Percentiles rank a stretch among this genome's conserved stretches.
These are phyloP conservation scores for Penicillium polonicum DNA, from an alignment of 2,329 filamentous ascomycete species.

Conservation along the genomic window DNA sequence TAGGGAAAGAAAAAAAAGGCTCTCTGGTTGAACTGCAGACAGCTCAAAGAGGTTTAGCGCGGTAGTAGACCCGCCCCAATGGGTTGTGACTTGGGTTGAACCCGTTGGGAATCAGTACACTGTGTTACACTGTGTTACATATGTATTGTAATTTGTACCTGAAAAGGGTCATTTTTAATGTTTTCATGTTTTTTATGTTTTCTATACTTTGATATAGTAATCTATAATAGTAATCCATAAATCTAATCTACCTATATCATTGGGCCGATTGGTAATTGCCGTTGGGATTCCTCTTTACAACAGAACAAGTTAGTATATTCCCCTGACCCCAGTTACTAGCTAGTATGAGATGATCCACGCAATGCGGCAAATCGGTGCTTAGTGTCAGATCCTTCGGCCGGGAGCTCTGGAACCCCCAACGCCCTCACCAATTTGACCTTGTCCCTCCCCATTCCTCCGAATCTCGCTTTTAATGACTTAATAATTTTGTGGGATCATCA, in stretches of 20 bases:
- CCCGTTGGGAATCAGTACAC: constrained; percentile 9
- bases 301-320: background rate
- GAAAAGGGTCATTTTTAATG: background rate
- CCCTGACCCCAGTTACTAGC: background rate
- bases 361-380: constrained; percentile 1
- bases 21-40: constrained; percentile 33
- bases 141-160: background rate
- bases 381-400: constrained; percentile 6
- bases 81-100: constrained; percentile 16
- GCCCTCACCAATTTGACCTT: constrained; percentile 8
- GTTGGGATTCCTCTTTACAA: background rate
- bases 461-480: background rate
- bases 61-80: constrained; percentile 24
- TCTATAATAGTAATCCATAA: background rate
- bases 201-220: background rate
- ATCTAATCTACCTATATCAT: background rate
- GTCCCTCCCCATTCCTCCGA: constrained; percentile 7
- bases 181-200: background rate
- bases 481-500: background rate
- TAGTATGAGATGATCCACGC: constrained; percentile 1
- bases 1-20: constrained; percentile 17
- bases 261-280: background rate
- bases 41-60: constrained; percentile 37
- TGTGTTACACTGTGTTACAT: background rate
- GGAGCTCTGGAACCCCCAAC: constrained; percentile 12